Base-by-base conservation (phyloP, 2,329 filamentous ascomycete genomes). In the Onygenales sp. region DNA sequence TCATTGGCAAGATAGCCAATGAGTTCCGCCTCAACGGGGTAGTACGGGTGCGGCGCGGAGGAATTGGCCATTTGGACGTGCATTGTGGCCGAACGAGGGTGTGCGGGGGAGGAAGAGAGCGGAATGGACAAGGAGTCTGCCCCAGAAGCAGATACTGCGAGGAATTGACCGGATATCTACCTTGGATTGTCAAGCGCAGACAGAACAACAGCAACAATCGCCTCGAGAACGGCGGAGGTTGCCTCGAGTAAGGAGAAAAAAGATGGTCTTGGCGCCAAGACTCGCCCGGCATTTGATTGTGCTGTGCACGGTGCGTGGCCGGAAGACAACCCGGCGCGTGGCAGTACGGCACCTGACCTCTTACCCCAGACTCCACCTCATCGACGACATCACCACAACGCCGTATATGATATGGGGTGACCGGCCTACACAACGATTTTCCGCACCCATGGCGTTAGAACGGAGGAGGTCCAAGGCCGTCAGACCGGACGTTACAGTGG, bases 1-100 rank as follows among this genome's bases (percentile, higher is more conserved):
- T 83, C 78, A 66, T 91, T 91, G 60, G 83, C 78, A 43, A 82
- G 70, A 68, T 87, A 90, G 56, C 75, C 78, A 2, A 76, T 69
- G 54, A 92, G 79, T 14, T 75, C 70, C 39, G 82, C 78, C 51
- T 82, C 79, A 21, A 83, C 64, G 5, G 87, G 87, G 63, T 86
- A 89, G 72, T 87, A 91, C 0, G 86, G 85, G 66, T 90, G 85
- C 33, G 65, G 42, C n/a, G 65, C 13, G 13, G 47, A 52, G 7
- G 53, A 53, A 41, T 57, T 55, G 36, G 43, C 42, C 58, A 58
- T 60, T 9, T 47, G 54, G 51, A 38, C 17, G 17, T 17, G 17
- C 33, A 31, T 52, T 32, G 11, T 14, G 21, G 3, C 38, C 11
- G 33, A 45, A 35, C 9, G n/a, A 39, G 50, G 42, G 14, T 42